Conservation (phyloP, 164 flowering plant genomes). For the Aristolochia fimbriata region DNA sequence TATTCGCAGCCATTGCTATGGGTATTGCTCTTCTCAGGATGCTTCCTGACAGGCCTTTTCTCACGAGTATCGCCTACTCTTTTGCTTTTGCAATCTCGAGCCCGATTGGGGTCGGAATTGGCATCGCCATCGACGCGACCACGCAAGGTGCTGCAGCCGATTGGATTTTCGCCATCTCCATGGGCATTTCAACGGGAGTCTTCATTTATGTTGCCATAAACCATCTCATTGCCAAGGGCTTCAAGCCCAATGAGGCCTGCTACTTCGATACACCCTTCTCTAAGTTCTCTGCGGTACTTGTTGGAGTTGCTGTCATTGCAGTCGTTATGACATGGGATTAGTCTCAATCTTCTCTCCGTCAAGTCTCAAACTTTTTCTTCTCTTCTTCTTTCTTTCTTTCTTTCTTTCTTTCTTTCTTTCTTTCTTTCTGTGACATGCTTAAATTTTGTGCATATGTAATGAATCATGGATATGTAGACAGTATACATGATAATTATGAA, state of each 20-base stretch:
- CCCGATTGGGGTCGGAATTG: slow-evolving; percentile 77
- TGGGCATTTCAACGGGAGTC: slow-evolving; percentile 75
- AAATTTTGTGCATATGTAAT: too few species aligned
- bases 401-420: too few species aligned
- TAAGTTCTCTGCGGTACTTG: slow-evolving; percentile 54
- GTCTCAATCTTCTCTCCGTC: neutral
- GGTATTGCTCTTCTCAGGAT: slow-evolving; percentile 77
- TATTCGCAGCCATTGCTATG: slow-evolving; percentile 80
- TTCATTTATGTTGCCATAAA: slow-evolving; percentile 79
- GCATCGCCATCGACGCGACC: slow-evolving; percentile 66
- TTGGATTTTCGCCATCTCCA: slow-evolving; percentile 72
- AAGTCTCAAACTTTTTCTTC: neutral
- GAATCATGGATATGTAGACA: too few species aligned
- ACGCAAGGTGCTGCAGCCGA: slow-evolving; percentile 54
- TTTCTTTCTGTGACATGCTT: too few species aligned
- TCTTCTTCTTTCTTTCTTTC: too few species aligned
- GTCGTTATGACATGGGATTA: slow-evolving; percentile 87
- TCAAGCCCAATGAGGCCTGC: slow-evolving; percentile 29
- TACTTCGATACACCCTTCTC: slow-evolving; percentile 45
- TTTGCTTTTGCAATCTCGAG: slow-evolving; percentile 79
- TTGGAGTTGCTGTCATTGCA: slow-evolving; percentile 61
- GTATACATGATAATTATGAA: too few species aligned
- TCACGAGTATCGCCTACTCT: slow-evolving; percentile 42
- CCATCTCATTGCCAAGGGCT: slow-evolving; percentile 72
- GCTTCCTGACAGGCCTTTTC: slow-evolving; percentile 57